Evolutionary conservation across 352 stramenopile genomes (phyloP).

Genomic region (Phytophthora tentaculata): DNA sequence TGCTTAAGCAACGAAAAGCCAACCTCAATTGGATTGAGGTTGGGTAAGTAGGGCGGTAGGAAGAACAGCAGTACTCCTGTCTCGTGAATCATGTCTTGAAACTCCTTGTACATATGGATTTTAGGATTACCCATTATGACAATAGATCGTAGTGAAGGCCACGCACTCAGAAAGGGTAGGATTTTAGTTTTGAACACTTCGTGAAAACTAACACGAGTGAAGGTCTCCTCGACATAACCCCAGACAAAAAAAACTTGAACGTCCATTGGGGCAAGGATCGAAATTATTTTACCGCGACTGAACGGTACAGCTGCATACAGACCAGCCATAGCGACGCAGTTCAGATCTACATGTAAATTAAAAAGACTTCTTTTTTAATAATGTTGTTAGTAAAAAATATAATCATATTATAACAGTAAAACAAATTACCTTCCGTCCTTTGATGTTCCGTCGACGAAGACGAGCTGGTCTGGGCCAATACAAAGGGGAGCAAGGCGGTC

Average conservation of each 20-base stretch:
- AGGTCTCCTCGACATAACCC: not conserved
- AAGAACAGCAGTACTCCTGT: constrained; percentile 11
- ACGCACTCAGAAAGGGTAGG: constrained; percentile 2
- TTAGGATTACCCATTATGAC: constrained; percentile 20
- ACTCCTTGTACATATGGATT: constrained; percentile 8
- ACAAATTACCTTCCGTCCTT: too few relatives aligned
- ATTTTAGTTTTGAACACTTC: not conserved
- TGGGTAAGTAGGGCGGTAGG: not conserved
- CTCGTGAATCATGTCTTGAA: constrained; percentile 8
- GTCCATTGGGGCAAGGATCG: not conserved
- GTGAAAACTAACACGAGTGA: constrained; percentile 5
- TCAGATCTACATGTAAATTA: too few relatives aligned
- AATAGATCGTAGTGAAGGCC: constrained; percentile 1
- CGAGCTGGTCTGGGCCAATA: too few relatives aligned
- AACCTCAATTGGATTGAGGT: constrained; percentile 18
- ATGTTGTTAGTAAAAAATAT: too few relatives aligned
- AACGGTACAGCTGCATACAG: too few relatives aligned
- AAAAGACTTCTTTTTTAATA: too few relatives aligned
- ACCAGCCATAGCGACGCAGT: too few relatives aligned
- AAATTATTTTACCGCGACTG: too few relatives aligned
- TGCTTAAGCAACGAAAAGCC: constrained; percentile 8
- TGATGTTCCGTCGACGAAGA: too few relatives aligned
- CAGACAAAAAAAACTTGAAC: not conserved
- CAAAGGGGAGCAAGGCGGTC: too few relatives aligned
- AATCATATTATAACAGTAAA: too few relatives aligned